Evolutionary conservation across 2,329 filamentous ascomycete species (phyloP).

Genomic region (Ophiocordyceps camponoti-rufipedis): DNA sequence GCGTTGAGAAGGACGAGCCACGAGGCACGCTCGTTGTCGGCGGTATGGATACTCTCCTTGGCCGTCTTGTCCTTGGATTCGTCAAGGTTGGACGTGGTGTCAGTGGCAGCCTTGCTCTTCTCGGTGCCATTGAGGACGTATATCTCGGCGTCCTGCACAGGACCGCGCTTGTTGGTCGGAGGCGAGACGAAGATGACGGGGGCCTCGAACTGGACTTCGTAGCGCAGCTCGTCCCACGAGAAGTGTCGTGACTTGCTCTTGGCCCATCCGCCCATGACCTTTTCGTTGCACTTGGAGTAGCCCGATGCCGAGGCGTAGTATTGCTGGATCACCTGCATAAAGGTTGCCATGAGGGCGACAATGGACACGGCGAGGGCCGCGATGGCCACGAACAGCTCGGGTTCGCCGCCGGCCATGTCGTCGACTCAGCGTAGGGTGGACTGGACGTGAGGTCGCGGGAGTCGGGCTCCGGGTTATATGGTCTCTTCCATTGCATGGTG

Average conservation of each 20-base stretch:
- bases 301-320: constrained; percentile 31
- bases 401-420: constrained; percentile 3
- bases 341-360: constrained; percentile 24
- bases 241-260: constrained; percentile 20
- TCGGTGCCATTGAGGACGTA: constrained; percentile 19
- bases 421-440: too few relatives aligned
- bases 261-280: constrained; percentile 29
- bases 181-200: constrained; percentile 32
- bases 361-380: constrained; percentile 28
- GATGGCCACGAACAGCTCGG: constrained; percentile 20
- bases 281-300: constrained; percentile 26
- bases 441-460: too few relatives aligned
- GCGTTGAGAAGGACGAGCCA: constrained; percentile 33
- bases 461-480: too few relatives aligned
- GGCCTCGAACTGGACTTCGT: constrained; percentile 28
- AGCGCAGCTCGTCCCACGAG: constrained; percentile 24
- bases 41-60: constrained; percentile 27
- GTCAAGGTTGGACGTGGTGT: constrained; percentile 14
- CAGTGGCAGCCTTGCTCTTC: constrained; percentile 16
- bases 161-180: constrained; percentile 20
- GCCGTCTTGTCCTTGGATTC: constrained; percentile 8
- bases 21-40: constrained; percentile 36
- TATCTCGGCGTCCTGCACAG: constrained; percentile 13
- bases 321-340: constrained; percentile 30
- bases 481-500: too few relatives aligned